These are phyloP conservation scores for Lentinula edodes DNA, from an alignment of 768 basidiomycete species.

Conservation along the genomic window DNA sequence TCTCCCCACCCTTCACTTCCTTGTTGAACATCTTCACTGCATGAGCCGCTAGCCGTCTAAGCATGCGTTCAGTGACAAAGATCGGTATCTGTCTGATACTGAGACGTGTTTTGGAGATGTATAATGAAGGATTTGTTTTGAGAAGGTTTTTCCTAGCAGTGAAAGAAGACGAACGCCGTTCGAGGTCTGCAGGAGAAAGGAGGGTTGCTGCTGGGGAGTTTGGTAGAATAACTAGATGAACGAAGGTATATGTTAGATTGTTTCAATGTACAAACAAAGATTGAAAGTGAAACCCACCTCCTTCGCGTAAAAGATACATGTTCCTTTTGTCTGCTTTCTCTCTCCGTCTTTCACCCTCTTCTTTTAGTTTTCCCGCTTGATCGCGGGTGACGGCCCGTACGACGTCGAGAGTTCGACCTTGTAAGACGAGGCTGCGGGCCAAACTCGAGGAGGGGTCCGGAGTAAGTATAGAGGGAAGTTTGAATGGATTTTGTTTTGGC, in stretches of 20 bases:
- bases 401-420: constrained; percentile 90
- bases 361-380: constrained; percentile 81
- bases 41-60: constrained; percentile 84
- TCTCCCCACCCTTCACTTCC: constrained; percentile 61
- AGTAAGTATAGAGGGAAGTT: constrained; percentile 82
- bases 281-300: constrained; percentile 50
- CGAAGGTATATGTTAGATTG: not conserved
- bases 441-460: constrained; percentile 87
- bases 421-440: constrained; percentile 79
- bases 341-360: constrained; percentile 77
- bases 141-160: constrained; percentile 80
- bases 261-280: not conserved
- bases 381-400: constrained; percentile 87
- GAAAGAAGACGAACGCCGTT: constrained; percentile 81
- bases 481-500: constrained; percentile 81
- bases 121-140: constrained; percentile 88
- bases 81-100: constrained; percentile 90
- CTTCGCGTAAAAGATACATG: constrained; percentile 93
- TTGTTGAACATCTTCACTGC: constrained; percentile 73
- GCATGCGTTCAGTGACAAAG: constrained; percentile 83
- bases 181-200: constrained; percentile 70
- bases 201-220: constrained; percentile 75
- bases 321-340: constrained; percentile 94
- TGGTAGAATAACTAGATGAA: constrained; percentile 74
- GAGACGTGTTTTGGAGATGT: constrained; percentile 90